Evolutionary conservation across 345 rosid species (phyloP).

Genomic region (Noccaea caerulescens): DNA sequence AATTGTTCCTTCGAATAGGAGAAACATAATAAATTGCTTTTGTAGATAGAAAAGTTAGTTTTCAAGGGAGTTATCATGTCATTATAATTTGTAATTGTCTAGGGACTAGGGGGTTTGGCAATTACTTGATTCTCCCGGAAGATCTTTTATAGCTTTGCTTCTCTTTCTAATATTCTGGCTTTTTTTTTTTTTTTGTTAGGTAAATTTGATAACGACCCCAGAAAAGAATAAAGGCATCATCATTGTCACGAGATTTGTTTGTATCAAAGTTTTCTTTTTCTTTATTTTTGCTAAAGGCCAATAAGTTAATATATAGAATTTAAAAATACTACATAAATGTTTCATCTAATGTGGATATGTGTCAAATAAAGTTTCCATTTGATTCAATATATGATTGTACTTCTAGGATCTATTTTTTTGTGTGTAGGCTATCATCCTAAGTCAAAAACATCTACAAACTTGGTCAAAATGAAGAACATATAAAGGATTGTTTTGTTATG

Average conservation of each 20-base stretch:
- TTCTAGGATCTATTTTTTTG: background rate
- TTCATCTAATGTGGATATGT: conserved; percentile 23
- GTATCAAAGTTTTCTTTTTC: background rate
- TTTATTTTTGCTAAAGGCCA: too few species aligned
- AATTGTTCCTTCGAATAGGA: background rate
- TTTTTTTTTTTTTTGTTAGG: conserved; percentile 45
- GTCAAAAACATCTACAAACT: conserved; percentile 13
- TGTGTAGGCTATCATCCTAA: conserved; percentile 15
- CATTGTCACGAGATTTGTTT: conserved; percentile 42
- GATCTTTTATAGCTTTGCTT: conserved; percentile 38
- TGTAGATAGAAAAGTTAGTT: background rate
- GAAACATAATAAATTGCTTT: background rate
- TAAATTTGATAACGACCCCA: conserved; percentile 33
- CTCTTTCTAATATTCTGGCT: conserved; percentile 25
- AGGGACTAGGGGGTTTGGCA: conserved; percentile 45
- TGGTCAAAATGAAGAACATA: conserved; percentile 13
- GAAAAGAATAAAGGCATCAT: conserved; percentile 25
- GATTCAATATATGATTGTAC: conserved; percentile 32
- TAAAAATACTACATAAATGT: background rate
- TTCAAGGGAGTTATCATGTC: conserved; percentile 3
- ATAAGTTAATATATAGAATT: background rate
- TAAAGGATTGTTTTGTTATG: background rate
- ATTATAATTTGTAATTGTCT: conserved; percentile 30
- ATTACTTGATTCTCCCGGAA: conserved; percentile 48
- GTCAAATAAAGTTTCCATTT: conserved; percentile 22